Evolutionary conservation across 495 filamentous ascomycete genomes (phyloP).

Genomic region (Talaromyces nanjingensis): DNA sequence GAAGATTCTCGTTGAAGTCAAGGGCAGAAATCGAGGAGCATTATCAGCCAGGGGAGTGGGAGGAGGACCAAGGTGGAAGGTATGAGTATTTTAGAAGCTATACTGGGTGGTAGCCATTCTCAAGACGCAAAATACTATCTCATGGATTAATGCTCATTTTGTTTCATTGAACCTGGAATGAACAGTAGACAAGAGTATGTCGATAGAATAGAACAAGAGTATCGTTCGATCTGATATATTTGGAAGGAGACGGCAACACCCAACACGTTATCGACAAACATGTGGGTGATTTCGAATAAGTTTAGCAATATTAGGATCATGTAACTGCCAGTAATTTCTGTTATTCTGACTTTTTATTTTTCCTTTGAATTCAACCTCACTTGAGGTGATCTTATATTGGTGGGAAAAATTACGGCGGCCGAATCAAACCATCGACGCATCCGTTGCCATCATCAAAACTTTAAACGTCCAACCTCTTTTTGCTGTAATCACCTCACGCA

Average conservation of each 20-base stretch:
- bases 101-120: not conserved
- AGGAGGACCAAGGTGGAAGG: not conserved
- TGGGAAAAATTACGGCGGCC: conserved; percentile 9
- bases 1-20: not conserved
- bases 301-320: not conserved
- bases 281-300: not conserved
- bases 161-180: not conserved
- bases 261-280: not conserved
- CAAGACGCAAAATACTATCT: too few relatives aligned
- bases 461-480: not conserved
- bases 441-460: conserved; percentile 7
- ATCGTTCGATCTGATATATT: too few relatives aligned
- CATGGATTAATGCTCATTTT: too few relatives aligned
- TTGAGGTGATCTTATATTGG: not conserved
- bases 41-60: not conserved
- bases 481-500: not conserved
- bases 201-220: not conserved
- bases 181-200: not conserved
- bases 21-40: not conserved
- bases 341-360: not conserved
- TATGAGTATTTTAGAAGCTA: not conserved
- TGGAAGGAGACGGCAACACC: not conserved
- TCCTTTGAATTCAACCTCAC: not conserved
- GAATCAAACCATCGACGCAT: conserved; percentile 16
- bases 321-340: too few relatives aligned